Evolutionary conservation across 208 protist species (phyloP), one percentile per base, ranked within the genome.

Genomic region (Trypanosoma conorhini): DNA sequence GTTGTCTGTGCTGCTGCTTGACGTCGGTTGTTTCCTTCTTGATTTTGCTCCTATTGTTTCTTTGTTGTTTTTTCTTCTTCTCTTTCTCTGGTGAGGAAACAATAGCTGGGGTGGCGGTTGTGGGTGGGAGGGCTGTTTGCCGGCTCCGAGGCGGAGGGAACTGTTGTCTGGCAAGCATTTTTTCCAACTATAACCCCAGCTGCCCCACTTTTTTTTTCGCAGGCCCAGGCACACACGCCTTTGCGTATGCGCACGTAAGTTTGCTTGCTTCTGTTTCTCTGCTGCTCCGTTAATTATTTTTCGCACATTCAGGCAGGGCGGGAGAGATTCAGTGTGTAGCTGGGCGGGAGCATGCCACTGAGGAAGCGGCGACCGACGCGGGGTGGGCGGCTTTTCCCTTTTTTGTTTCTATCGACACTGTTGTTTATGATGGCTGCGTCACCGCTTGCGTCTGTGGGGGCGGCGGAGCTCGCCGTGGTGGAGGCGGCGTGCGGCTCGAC

Each of bases 401-500:
- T n/a, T 24, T 72, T 61, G 13, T 59, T 71, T 60, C 5, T 59
- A 26, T 59, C 10, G 55, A 35, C 26, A 30, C 19, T 59, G 33
- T 15, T 59, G 22, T 59, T 59, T 28, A 38, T 59, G 55, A 19
- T 35, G n/a, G 55, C n/a, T 31, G 5, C 55, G 31, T 59, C 55
- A 0, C 38, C 30, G 50, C 70, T 66, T 31, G 30, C 15, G 7
- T n/a, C 28, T 13, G 31, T 26, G 10, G 42, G n/a, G 0, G 61
- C n/a, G 9, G 59, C 40, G 15, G 31, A 46, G 50, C 69, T 81
- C 9, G 33, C 61, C 15, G 71, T 89, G 60, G 86, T 54, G 0
- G 42, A 61, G 3, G 46, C 79, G 22, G 60, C 59, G n/a, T 89
- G 86, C 40, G 78, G 78, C 13, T 79, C 76, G 26, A 86, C 60